Conservation (phyloP, 1,284 basidiomycete genomes). For the Irpex rosettiformis region DNA sequence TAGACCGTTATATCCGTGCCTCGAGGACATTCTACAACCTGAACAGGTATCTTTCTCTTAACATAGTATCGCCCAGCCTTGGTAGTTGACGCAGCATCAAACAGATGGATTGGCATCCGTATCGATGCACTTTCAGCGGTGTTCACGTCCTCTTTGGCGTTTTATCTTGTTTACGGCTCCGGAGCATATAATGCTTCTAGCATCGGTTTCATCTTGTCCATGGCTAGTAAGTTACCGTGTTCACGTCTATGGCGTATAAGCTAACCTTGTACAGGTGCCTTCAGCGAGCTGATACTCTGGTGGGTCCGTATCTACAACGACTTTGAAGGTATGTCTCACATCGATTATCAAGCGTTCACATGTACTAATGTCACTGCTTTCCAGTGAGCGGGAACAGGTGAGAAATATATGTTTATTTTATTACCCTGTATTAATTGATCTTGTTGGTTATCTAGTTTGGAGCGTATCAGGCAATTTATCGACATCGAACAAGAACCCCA, state of each 20-base stretch:
- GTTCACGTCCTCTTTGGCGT: slow-evolving; percentile 46
- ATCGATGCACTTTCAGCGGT: slow-evolving; percentile 40
- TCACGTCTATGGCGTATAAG: neutral
- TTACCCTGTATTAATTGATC: neutral
- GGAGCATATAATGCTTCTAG: slow-evolving; percentile 31
- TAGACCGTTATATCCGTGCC: slow-evolving; percentile 45
- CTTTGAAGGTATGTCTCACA: slow-evolving; percentile 40
- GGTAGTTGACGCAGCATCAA: neutral
- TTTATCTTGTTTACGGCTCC: slow-evolving; percentile 43
- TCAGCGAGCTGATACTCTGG: slow-evolving; percentile 51
- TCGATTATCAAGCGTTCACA: neutral
- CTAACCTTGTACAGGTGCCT: slow-evolving; percentile 34
- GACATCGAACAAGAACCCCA: slow-evolving; percentile 9
- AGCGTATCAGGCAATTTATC: slow-evolving; percentile 10
- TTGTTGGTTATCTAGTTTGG: neutral
- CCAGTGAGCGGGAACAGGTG: slow-evolving; percentile 5
- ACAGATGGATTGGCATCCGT: slow-evolving; percentile 52
- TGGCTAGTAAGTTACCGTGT: slow-evolving; percentile 31
- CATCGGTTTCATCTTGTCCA: slow-evolving; percentile 44
- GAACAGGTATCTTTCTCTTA: slow-evolving; percentile 28
- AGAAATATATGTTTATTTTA: neutral
- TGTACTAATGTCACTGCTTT: neutral
- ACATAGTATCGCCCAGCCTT: too few species aligned
- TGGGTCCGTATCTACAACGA: slow-evolving; percentile 51
- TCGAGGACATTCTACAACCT: slow-evolving; percentile 51